phyloP scores from a whole-genome alignment of 306 rosid genomes.

The Fragaria iinumae region DNA sequence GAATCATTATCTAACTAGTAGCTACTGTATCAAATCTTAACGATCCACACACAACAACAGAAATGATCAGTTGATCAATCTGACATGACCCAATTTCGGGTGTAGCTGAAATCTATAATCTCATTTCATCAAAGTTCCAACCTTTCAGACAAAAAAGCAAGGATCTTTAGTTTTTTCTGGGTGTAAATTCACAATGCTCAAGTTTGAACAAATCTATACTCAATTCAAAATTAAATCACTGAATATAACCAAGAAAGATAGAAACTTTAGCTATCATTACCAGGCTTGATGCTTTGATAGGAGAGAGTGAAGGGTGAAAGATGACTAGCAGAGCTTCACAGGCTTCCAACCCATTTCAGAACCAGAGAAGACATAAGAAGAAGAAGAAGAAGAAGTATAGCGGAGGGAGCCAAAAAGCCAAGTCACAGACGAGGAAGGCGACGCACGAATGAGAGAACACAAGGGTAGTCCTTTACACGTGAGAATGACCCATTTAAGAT shows the following conservation, averaged over 20 bases:
- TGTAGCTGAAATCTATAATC: not conserved
- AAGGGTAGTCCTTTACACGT: too few relatives aligned
- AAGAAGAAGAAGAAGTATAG: conserved; percentile 15
- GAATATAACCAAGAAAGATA: not conserved
- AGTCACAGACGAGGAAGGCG: conserved; percentile 43
- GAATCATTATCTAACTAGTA: conserved; percentile 35
- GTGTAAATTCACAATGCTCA: not conserved
- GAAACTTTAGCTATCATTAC: conserved; percentile 7
- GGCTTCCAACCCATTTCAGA: conserved; percentile 16
- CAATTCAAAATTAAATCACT: not conserved
- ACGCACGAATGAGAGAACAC: not conserved
- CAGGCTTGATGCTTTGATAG: conserved; percentile 4
- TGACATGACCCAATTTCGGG: not conserved
- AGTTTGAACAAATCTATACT: not conserved
- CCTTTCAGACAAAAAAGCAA: not conserved
- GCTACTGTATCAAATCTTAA: conserved; percentile 37
- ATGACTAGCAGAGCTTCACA: conserved; percentile 31
- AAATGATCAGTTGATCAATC: not conserved
- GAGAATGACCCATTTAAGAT: not conserved
- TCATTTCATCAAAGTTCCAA: not conserved
- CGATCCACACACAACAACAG: conserved; percentile 16
- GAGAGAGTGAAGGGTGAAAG: conserved; percentile 11
- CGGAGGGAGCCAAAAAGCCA: not conserved
- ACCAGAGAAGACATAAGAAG: not conserved
- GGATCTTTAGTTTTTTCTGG: not conserved